Percentiles rank a stretch among this genome's conserved stretches.
Evolutionary conservation across 495 filamentous ascomycete genomes (phyloP).

Genomic region (Elasticomyces elasticus): DNA sequence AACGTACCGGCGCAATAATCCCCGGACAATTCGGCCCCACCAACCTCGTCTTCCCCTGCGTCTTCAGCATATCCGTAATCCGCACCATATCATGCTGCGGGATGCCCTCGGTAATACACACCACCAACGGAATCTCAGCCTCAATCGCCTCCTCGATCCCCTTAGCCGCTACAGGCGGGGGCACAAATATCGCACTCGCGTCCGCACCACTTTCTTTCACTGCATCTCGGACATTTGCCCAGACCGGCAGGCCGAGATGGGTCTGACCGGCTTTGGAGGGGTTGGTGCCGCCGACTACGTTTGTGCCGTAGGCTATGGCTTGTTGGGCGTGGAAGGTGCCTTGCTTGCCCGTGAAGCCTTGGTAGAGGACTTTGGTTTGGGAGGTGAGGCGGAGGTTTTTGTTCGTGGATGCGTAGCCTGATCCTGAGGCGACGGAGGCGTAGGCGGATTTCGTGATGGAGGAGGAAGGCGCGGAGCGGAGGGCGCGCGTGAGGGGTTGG

Average conservation of each 20-base stretch:
- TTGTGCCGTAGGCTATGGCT: slow-evolving; percentile 85
- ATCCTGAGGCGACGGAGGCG: slow-evolving; percentile 47
- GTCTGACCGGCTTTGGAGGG: slow-evolving; percentile 90
- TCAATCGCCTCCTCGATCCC: slow-evolving; percentile 95
- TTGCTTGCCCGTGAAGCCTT: slow-evolving; percentile 96
- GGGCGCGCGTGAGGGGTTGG: slow-evolving; percentile 30
- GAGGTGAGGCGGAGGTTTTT: slow-evolving; percentile 84
- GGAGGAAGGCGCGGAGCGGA: slow-evolving; percentile 29
- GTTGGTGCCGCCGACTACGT: slow-evolving; percentile 96
- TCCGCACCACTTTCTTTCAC: slow-evolving; percentile 83
- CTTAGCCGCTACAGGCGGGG: slow-evolving; percentile 83
- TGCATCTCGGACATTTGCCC: slow-evolving; percentile 78
- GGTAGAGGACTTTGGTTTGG: slow-evolving; percentile 89
- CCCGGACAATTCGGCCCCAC: slow-evolving; percentile 98
- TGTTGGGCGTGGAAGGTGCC: slow-evolving; percentile 90
- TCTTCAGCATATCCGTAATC: slow-evolving; percentile 95
- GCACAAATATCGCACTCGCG: slow-evolving; percentile 94
- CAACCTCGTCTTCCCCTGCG: slow-evolving; percentile 90
- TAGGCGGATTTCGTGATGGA: slow-evolving; percentile 47
- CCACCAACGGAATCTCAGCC: slow-evolving; percentile 84
- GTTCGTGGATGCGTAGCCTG: slow-evolving; percentile 65
- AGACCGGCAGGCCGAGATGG: slow-evolving; percentile 90
- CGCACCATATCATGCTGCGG: slow-evolving; percentile 99
- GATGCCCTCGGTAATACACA: slow-evolving; percentile 98
- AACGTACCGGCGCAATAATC: slow-evolving; percentile 75